phyloP scores from a whole-genome alignment of 805 yeast genomes.

The Saturnispora gosingensis region DNA sequence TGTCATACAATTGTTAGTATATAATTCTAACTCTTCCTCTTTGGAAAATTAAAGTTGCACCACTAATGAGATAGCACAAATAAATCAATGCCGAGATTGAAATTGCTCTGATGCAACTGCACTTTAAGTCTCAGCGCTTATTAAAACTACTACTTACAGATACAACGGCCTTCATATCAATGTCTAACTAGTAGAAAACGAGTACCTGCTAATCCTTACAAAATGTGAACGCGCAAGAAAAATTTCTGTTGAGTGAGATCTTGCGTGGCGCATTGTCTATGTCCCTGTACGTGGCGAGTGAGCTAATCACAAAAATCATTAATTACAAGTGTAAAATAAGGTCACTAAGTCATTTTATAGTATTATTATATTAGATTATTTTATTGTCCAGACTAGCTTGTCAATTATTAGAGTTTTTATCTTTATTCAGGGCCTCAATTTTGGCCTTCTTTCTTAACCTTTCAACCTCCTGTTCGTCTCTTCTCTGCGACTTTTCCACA shows the following conservation, averaged over 20 bases:
- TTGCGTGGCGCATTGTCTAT: background rate
- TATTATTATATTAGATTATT: no score
- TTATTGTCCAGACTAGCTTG: background rate
- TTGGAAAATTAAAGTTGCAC: background rate
- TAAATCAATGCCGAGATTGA: background rate
- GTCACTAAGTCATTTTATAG: background rate
- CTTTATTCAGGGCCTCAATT: background rate
- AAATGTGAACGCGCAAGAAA: background rate
- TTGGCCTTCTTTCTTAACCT: constrained; percentile 39
- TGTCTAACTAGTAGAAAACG: background rate
- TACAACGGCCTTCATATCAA: constrained; percentile 26
- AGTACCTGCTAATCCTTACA: background rate
- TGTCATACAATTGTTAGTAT: background rate
- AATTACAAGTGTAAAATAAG: background rate
- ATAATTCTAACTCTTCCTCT: background rate
- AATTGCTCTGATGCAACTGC: background rate
- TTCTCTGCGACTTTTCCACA: constrained; percentile 62
- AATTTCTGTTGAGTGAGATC: background rate
- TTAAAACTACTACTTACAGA: constrained; percentile 18
- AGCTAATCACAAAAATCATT: background rate
- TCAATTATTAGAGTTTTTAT: background rate
- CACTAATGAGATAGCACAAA: background rate
- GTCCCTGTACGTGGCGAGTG: background rate
- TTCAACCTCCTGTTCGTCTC: constrained; percentile 46
- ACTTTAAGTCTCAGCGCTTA: background rate